Percentiles rank a stretch among this genome's conserved stretches.
phyloP scores from a whole-genome alignment of 2,329 filamentous ascomycete genomes.

The Calonectria honghensis region DNA sequence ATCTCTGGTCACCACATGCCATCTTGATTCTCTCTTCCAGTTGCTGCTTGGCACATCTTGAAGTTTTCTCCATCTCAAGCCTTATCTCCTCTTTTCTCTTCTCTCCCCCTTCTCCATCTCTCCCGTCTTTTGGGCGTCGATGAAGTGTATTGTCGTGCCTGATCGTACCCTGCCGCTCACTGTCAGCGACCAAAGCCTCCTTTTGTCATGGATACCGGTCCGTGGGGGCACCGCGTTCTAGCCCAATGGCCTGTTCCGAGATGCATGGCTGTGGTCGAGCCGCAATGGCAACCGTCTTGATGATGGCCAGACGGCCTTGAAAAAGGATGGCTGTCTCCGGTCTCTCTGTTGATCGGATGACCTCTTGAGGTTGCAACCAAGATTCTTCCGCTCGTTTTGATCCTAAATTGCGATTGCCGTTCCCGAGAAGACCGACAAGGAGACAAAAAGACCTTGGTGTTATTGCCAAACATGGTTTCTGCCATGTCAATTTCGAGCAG shows the following conservation, averaged over 20 bases:
- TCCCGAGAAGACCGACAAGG: neutral
- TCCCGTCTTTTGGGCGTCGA: neutral
- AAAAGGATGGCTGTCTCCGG: neutral
- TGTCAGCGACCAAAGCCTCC: neutral
- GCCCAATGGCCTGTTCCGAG: neutral
- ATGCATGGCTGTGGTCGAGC: neutral
- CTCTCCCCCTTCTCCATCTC: neutral
- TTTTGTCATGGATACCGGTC: neutral
- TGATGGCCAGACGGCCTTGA: neutral
- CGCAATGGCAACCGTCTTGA: neutral
- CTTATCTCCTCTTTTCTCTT: slow-evolving; percentile 31
- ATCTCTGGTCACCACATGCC: neutral
- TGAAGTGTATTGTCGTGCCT: slow-evolving; percentile 6
- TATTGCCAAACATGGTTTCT: slow-evolving; percentile 5
- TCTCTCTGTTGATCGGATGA: neutral
- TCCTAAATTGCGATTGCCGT: neutral
- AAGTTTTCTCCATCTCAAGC: neutral
- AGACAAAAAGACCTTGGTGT: neutral
- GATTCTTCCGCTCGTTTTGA: neutral
- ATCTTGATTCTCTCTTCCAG: neutral
- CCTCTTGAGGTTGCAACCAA: neutral
- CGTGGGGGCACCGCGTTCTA: neutral
- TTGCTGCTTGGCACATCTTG: neutral
- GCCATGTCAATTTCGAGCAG: slow-evolving; percentile 9
- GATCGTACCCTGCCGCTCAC: neutral